These are phyloP conservation scores for Lachnellula willkommii DNA, from an alignment of 2,329 filamentous ascomycete species.

Conservation along the genomic window DNA sequence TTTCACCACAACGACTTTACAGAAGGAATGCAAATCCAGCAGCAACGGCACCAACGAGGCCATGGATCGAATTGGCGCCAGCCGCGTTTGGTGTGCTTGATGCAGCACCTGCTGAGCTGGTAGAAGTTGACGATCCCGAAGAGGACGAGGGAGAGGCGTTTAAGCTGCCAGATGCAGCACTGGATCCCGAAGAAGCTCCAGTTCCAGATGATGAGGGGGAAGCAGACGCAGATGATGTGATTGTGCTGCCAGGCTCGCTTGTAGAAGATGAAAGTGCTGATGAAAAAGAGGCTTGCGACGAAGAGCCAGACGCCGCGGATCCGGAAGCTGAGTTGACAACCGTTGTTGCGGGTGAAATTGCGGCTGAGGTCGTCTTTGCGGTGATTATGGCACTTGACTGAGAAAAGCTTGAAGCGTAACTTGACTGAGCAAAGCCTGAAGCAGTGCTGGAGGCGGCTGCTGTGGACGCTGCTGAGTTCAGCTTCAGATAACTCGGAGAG, in stretches of 20 bases:
- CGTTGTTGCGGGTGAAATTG: neutral
- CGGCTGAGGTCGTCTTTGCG: neutral
- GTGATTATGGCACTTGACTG: neutral
- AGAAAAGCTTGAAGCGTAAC: neutral
- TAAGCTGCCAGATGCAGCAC: neutral
- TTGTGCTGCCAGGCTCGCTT: neutral
- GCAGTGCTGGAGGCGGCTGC: conserved; percentile 1
- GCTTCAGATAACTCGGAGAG: conserved; percentile 8
- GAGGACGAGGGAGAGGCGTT: neutral
- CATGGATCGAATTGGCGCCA: neutral
- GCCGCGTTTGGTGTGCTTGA: neutral
- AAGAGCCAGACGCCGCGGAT: neutral
- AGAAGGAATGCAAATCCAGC: conserved; percentile 11
- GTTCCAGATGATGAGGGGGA: neutral
- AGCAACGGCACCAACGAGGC: conserved; percentile 9
- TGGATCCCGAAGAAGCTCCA: no score
- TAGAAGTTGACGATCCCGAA: neutral
- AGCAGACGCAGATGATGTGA: neutral
- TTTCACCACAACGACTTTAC: conserved; percentile 1
- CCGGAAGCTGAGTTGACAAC: neutral
- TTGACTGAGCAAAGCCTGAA: neutral
- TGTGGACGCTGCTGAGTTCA: neutral
- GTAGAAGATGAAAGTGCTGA: neutral
- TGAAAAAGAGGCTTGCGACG: neutral
- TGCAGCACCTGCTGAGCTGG: neutral